phyloP scores from a whole-genome alignment of 176 grass and related monocot species.

The Phoenix dactylifera region DNA sequence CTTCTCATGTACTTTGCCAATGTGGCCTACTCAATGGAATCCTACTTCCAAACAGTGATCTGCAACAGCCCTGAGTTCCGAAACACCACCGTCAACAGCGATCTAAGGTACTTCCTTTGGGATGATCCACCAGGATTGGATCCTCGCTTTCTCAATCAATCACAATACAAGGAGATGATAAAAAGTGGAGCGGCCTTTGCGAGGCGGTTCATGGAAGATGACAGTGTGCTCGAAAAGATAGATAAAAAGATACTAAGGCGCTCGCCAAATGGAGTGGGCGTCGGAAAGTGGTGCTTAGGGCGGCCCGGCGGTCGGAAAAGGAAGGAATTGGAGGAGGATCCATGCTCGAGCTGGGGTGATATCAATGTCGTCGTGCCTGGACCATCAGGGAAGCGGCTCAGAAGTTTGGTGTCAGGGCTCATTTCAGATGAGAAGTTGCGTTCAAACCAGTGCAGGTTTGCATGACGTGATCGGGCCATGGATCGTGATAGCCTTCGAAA shows the following conservation, averaged over 20 bases:
- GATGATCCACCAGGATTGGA: constrained; percentile 52
- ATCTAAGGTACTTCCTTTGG: constrained; percentile 67
- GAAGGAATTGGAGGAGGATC: constrained; percentile 1
- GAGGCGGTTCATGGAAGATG: constrained; percentile 46
- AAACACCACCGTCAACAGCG: constrained; percentile 43
- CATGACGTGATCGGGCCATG: no score
- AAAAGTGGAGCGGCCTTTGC: constrained; percentile 54
- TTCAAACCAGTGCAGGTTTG: constrained; percentile 3
- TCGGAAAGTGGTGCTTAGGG: constrained; percentile 18
- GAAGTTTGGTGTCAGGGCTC: constrained; percentile 26
- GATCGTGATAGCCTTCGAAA: no score
- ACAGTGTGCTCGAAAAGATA: constrained; percentile 36
- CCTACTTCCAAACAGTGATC: constrained; percentile 79
- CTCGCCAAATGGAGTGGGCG: neutral
- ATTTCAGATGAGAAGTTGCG: constrained; percentile 30
- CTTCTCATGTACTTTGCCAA: constrained; percentile 73
- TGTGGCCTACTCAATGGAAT: constrained; percentile 44
- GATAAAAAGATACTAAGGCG: constrained; percentile 45
- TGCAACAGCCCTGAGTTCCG: constrained; percentile 54
- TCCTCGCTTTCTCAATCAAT: constrained; percentile 43
- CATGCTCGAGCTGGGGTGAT: constrained; percentile 31
- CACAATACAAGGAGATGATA: constrained; percentile 32
- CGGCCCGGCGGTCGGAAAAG: neutral
- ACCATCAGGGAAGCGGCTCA: constrained; percentile 24
- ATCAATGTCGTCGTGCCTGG: constrained; percentile 31